Evolutionary conservation across 2,329 filamentous ascomycete species (phyloP).

Genomic region (Fusarium tricinctum): DNA sequence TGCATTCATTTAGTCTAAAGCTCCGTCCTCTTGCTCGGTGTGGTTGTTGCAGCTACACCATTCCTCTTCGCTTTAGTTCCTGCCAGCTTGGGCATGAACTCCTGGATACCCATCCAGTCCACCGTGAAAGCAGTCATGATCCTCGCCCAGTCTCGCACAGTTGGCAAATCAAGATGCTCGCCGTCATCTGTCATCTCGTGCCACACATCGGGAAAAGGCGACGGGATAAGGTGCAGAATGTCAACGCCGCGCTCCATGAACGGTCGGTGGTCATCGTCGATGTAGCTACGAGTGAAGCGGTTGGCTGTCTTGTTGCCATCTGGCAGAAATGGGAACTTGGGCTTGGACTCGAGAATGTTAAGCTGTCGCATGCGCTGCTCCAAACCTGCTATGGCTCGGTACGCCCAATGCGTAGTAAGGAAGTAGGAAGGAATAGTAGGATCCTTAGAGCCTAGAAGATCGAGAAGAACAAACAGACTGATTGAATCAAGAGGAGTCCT

Average conservation of each 20-base stretch:
- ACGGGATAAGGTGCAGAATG: conserved; percentile 89
- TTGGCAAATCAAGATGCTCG: conserved; percentile 83
- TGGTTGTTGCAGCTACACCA: conserved; percentile 41
- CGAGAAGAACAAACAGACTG: conserved; percentile 89
- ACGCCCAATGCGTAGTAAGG: conserved; percentile 92
- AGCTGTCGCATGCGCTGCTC: conserved; percentile 81
- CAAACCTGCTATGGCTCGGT: conserved; percentile 78
- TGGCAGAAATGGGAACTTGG: conserved; percentile 70
- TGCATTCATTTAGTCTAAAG: conserved; percentile 45
- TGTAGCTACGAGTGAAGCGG: conserved; percentile 64
- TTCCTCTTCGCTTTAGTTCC: conserved; percentile 47
- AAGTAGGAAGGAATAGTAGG: conserved; percentile 89
- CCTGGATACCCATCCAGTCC: conserved; percentile 88
- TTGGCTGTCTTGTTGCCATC: conserved; percentile 69
- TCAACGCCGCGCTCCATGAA: conserved; percentile 91
- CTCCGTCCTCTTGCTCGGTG: conserved; percentile 53
- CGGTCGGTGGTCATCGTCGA: conserved; percentile 91
- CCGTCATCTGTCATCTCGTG: conserved; percentile 88
- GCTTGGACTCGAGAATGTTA: conserved; percentile 72
- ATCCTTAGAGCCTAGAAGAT: conserved; percentile 80
- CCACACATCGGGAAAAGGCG: conserved; percentile 87
- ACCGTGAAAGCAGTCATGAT: conserved; percentile 87
- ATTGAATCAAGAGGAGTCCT: conserved; percentile 83
- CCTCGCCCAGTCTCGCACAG: conserved; percentile 88
- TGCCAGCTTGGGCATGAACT: conserved; percentile 52